Conservation (phyloP, 2,329 filamentous ascomycete species). For the Xylaria sp. region DNA sequence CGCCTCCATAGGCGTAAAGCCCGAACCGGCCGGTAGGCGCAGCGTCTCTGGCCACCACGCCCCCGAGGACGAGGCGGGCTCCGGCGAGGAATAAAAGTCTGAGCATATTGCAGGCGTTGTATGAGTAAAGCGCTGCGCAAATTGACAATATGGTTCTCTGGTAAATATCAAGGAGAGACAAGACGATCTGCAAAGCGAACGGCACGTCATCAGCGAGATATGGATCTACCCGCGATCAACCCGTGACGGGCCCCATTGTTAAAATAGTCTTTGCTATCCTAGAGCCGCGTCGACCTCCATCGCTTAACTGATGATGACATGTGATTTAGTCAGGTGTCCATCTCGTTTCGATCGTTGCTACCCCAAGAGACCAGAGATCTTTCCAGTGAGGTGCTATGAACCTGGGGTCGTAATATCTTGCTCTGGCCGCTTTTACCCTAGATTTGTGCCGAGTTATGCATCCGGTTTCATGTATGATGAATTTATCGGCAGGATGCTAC, state of each 20-base stretch:
- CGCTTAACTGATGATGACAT: slow-evolving; percentile 22
- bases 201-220: background rate
- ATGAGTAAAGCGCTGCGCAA: background rate
- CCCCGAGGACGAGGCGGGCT: slow-evolving; percentile 17
- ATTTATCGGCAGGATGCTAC: background rate
- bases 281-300: slow-evolving; percentile 3
- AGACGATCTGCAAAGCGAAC: background rate
- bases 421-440: background rate
- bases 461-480: background rate
- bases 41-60: slow-evolving; percentile 19
- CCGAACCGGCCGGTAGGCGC: slow-evolving; percentile 38
- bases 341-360: background rate
- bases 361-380: background rate
- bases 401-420: background rate
- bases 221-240: background rate
- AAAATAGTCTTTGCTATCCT: slow-evolving; percentile 9
- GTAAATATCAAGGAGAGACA: background rate
- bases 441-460: background rate
- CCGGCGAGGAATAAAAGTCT: slow-evolving; percentile 6
- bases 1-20: slow-evolving; percentile 45
- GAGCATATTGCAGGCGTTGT: background rate
- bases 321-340: slow-evolving; percentile 24
- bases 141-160: background rate
- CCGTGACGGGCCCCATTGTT: slow-evolving; percentile 7
- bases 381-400: background rate